Evolutionary conservation across 2,329 filamentous ascomycete genomes (phyloP), one percentile per base, ranked within the genome.

Genomic region (Clonostachys byssicola): DNA sequence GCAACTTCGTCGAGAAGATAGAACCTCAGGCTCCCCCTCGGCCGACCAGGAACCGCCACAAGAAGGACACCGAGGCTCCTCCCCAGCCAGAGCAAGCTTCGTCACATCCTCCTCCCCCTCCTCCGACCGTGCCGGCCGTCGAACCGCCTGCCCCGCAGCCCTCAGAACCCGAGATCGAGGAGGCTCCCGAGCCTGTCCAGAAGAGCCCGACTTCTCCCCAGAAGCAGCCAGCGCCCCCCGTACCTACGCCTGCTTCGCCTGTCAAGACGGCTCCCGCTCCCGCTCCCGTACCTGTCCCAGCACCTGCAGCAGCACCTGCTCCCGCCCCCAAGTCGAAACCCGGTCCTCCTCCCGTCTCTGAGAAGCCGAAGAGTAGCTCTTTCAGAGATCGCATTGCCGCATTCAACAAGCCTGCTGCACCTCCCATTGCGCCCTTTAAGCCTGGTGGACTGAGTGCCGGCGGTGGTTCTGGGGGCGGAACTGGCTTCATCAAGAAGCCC

Each of bases 331-430:
- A 68, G 50, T 49, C 61, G 10, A 78, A 73, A 56, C 63, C 71
- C 47, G 75, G 73, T 47, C 75, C 83, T 18, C 85, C 88, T 38
- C 86, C 89, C 12, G 76, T 78, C 10, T 67, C 74, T 10, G 89
- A 90, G 56, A 96, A 95, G 65, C 89, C 91, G 30, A 64, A 67
- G 12, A 77, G 73, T 42, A 88, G 81, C 60, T 90, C 94, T 3
- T 97, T 99, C 73, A 92, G 82, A 62, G 94, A 97, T 68, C 88
- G 94, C 52, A 96, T 99, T 62, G 94, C 94, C 34, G 92, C 94
- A 41, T 99, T 99, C 73, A 99, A 99, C 68, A 94, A 92, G 64
- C 75, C 89, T 41, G 82, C 88, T 36, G 90, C 91, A 6, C 83
- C 91, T 4, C 94, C 94, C 9, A 75, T 94, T 50, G 81, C 90